phyloP scores from a whole-genome alignment of 2,329 filamentous ascomycete species.

The Apiospora phragmitis region DNA sequence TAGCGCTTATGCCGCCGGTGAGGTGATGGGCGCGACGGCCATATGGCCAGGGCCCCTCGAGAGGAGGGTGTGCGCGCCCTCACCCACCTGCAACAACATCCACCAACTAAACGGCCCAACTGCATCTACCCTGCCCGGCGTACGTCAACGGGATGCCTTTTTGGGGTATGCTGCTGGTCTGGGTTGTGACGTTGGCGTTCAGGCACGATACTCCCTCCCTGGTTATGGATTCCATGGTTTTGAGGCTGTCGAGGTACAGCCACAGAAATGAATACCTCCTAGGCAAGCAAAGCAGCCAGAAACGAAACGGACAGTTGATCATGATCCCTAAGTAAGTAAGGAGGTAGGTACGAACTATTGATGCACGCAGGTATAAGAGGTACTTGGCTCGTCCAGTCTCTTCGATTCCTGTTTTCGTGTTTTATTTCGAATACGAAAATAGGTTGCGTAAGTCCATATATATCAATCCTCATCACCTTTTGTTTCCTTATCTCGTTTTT shows the following conservation, averaged over 20 bases:
- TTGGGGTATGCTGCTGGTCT: neutral
- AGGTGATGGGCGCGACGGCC: neutral
- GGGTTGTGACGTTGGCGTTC: conserved; percentile 6
- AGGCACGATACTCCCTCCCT: neutral
- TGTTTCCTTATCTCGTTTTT: neutral
- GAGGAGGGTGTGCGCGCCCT: neutral
- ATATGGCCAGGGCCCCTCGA: neutral
- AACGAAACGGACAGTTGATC: neutral
- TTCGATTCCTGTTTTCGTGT: neutral
- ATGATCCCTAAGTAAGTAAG: neutral
- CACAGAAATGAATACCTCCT: neutral
- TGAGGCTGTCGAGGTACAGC: neutral
- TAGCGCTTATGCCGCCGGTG: neutral
- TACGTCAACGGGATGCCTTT: conserved; percentile 2
- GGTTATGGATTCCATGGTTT: neutral
- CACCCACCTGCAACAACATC: neutral
- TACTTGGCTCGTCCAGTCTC: neutral
- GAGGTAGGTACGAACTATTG: neutral
- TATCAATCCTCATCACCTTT: neutral
- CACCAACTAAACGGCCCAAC: neutral
- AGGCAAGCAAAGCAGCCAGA: neutral
- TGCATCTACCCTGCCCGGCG: neutral
- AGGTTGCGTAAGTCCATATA: neutral
- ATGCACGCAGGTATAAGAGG: neutral
- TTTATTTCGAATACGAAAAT: neutral